Conservation (phyloP, 768 basidiomycete species). For the Lactarius trivialis region DNA sequence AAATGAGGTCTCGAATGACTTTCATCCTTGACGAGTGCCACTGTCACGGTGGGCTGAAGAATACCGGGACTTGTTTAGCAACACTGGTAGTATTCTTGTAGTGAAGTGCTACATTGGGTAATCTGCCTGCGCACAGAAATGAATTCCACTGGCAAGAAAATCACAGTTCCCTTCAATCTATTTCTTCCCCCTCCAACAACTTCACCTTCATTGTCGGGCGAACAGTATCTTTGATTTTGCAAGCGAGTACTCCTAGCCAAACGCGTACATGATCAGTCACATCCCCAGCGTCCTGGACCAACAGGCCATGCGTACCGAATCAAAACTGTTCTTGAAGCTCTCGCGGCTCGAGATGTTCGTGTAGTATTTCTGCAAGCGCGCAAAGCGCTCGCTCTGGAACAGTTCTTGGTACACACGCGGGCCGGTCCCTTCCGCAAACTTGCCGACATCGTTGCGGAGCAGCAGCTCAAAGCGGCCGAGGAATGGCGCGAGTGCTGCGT, state of each 20-base stretch:
- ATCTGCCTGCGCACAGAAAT: too few relatives aligned
- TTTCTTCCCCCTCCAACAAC: background rate
- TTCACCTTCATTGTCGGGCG: background rate
- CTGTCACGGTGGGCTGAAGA: too few relatives aligned
- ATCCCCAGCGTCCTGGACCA: background rate
- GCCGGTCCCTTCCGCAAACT: constrained; percentile 35
- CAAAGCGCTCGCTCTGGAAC: constrained; percentile 38
- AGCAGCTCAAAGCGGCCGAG: constrained; percentile 40
- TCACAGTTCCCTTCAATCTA: background rate
- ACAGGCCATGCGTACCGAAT: constrained; percentile 35
- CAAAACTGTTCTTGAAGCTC: constrained; percentile 47
- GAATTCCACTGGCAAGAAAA: too few relatives aligned
- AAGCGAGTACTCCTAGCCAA: background rate
- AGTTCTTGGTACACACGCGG: constrained; percentile 34
- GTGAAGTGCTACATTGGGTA: too few relatives aligned
- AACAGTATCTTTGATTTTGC: background rate
- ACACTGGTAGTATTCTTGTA: too few relatives aligned
- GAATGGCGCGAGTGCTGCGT: constrained; percentile 53
- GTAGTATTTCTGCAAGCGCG: constrained; percentile 41
- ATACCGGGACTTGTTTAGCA: too few relatives aligned
- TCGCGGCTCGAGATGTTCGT: constrained; percentile 40
- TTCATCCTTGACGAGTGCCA: too few relatives aligned
- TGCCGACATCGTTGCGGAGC: constrained; percentile 44
- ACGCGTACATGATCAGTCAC: background rate
- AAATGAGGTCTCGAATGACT: too few relatives aligned